A percentile compares a stretch with the other conserved stretches of the same genome.
Evolutionary conservation across 2,329 filamentous ascomycete species (phyloP).

Genomic region (Penicillium sp.): DNA sequence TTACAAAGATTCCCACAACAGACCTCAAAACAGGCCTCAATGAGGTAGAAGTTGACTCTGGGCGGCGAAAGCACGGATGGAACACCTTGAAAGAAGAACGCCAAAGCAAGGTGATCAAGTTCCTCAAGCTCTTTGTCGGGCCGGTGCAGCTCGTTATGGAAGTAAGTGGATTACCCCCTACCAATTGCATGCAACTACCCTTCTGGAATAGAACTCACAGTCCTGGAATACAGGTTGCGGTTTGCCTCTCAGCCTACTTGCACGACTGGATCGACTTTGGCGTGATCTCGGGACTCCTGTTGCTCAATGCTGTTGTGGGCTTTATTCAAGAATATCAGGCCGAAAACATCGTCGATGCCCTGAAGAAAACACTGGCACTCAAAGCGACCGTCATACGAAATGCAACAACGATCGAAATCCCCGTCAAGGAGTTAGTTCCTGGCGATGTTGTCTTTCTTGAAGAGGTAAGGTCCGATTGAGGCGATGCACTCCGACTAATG

Average conservation of each 20-base stretch:
- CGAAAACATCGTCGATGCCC: constrained; percentile 83
- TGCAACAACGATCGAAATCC: constrained; percentile 72
- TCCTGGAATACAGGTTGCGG: constrained; percentile 58
- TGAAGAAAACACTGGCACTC: constrained; percentile 86
- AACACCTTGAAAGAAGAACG: constrained; percentile 93
- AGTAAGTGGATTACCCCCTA: constrained; percentile 49
- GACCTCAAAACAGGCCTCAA: constrained; percentile 72
- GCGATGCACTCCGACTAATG: not conserved
- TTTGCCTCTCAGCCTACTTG: constrained; percentile 78
- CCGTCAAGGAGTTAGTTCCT: constrained; percentile 80
- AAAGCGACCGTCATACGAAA: constrained; percentile 87
- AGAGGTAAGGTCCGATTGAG: constrained; percentile 53
- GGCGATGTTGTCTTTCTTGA: constrained; percentile 89
- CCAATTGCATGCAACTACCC: not conserved
- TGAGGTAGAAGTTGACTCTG: constrained; percentile 62
- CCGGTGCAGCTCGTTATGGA: constrained; percentile 96
- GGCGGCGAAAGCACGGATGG: constrained; percentile 68
- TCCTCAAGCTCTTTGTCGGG: constrained; percentile 77
- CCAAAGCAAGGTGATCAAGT: constrained; percentile 81
- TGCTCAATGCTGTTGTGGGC: constrained; percentile 82
- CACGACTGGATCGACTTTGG: constrained; percentile 91
- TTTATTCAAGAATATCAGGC: constrained; percentile 90
- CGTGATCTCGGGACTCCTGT: constrained; percentile 79
- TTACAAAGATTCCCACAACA: constrained; percentile 76
- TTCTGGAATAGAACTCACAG: not conserved